Percentiles rank a stretch among this genome's conserved stretches.
Evolutionary conservation across 768 basidiomycete genomes (phyloP).

Genomic region (Pleurotus tuoliensis): DNA sequence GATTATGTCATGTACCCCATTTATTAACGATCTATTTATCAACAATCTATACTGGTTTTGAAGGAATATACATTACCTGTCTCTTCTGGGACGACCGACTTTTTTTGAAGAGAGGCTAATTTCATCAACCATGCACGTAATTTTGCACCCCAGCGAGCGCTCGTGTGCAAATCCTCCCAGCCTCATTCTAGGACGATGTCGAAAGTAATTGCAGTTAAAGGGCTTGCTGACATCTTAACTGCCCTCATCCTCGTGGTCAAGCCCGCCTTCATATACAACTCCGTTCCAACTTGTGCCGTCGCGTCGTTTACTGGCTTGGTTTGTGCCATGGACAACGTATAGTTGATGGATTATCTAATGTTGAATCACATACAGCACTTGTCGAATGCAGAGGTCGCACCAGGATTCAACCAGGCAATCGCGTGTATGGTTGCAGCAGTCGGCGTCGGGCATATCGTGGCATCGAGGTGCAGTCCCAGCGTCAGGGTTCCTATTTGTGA

Average conservation of each 20-base stretch:
- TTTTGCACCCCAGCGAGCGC: too few relatives aligned
- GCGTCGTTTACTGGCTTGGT: conserved; percentile 23
- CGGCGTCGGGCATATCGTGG: conserved; percentile 26
- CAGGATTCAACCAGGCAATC: conserved; percentile 32
- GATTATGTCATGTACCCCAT: too few relatives aligned
- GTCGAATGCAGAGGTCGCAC: conserved; percentile 20
- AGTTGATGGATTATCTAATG: neutral
- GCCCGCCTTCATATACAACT: conserved; percentile 25
- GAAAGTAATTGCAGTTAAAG: conserved; percentile 21
- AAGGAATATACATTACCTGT: too few relatives aligned
- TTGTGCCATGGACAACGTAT: conserved; percentile 1
- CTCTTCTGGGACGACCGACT: too few relatives aligned
- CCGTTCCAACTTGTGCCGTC: conserved; percentile 14
- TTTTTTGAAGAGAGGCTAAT: too few relatives aligned
- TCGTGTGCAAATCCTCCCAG: too few relatives aligned
- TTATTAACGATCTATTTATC: too few relatives aligned
- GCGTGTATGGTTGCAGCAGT: conserved; percentile 31
- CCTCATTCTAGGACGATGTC: neutral
- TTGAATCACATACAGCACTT: conserved; percentile 18
- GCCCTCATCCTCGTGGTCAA: conserved; percentile 21
- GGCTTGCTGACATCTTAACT: conserved; percentile 23
- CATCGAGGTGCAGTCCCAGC: conserved; percentile 20
- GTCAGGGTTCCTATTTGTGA: conserved; percentile 22
- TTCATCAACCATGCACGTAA: too few relatives aligned
- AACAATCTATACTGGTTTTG: too few relatives aligned